Conservation (phyloP, 208 protist genomes). For the Crithidia acanthocephali region DNA sequence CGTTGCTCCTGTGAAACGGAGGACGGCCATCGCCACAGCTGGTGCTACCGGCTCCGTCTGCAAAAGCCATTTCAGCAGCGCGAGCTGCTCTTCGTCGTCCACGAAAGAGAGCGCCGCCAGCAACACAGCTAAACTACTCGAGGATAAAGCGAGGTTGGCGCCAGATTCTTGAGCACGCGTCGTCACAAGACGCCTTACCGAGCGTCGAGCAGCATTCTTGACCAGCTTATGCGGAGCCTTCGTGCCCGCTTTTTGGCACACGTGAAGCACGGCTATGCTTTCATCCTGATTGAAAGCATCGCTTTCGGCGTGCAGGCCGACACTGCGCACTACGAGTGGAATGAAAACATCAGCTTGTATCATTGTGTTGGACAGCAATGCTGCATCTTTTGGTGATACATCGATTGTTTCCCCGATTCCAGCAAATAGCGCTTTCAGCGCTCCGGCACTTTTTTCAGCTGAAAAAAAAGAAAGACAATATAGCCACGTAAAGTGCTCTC, state of each 20-base stretch:
- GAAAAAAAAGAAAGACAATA: constrained; percentile 34
- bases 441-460: neutral
- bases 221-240: constrained; percentile 16
- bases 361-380: constrained; percentile 19
- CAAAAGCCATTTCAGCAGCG: constrained; percentile 13
- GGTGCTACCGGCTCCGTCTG: constrained; percentile 12
- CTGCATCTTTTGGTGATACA: neutral
- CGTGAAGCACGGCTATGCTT: constrained; percentile 19
- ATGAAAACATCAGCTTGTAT: constrained; percentile 6
- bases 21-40: constrained; percentile 4
- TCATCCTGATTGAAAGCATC: constrained; percentile 13
- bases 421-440: neutral
- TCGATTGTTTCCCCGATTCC: neutral
- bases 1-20: constrained; percentile 3
- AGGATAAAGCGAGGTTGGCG: neutral
- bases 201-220: constrained; percentile 14
- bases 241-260: constrained; percentile 11
- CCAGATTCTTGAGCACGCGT: constrained; percentile 2
- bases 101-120: constrained; percentile 23
- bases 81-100: constrained; percentile 14
- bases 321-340: neutral
- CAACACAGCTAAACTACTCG: constrained; percentile 7
- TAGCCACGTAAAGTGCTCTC: constrained; percentile 11
- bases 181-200: constrained; percentile 12
- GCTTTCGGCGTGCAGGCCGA: neutral